phyloP scores from a whole-genome alignment of 2,329 filamentous ascomycete species.

The Grosmannia huntii region DNA sequence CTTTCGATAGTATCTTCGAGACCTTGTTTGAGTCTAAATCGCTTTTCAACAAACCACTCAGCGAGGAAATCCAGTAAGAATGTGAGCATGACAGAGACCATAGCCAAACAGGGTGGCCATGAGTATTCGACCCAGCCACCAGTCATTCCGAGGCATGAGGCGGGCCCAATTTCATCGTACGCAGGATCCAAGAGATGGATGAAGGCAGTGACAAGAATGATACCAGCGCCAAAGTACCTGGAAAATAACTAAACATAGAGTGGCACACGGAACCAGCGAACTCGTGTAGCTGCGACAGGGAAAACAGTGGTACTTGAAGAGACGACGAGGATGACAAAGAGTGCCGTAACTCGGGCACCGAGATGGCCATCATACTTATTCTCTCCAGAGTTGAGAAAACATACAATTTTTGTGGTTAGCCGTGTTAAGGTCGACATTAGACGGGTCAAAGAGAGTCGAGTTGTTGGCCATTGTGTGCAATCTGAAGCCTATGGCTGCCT shows the following conservation, averaged over 20 bases:
- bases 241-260: constrained; percentile 62
- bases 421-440: constrained; percentile 28
- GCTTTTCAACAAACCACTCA: constrained; percentile 54
- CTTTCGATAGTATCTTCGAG: constrained; percentile 33
- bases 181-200: constrained; percentile 81
- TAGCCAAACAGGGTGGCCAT: constrained; percentile 71
- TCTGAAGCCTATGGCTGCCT: not conserved
- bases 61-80: constrained; percentile 83
- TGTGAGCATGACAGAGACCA: constrained; percentile 79
- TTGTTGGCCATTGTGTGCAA: constrained; percentile 7
- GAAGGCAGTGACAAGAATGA: constrained; percentile 87
- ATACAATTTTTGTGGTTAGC: constrained; percentile 32
- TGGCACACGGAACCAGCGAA: constrained; percentile 42
- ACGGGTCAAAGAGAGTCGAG: constrained; percentile 22
- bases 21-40: constrained; percentile 36
- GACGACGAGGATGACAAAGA: constrained; percentile 62
- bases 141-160: constrained; percentile 30
- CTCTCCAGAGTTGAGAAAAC: constrained; percentile 29
- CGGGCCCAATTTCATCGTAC: constrained; percentile 49
- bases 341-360: constrained; percentile 54
- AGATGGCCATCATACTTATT: constrained; percentile 46
- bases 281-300: constrained; percentile 51
- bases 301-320: constrained; percentile 50
- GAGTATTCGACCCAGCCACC: constrained; percentile 52
- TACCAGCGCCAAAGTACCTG: constrained; percentile 88